Evolutionary conservation across 345 rosid species (phyloP).

Genomic region (Gossypium herbaceum): DNA sequence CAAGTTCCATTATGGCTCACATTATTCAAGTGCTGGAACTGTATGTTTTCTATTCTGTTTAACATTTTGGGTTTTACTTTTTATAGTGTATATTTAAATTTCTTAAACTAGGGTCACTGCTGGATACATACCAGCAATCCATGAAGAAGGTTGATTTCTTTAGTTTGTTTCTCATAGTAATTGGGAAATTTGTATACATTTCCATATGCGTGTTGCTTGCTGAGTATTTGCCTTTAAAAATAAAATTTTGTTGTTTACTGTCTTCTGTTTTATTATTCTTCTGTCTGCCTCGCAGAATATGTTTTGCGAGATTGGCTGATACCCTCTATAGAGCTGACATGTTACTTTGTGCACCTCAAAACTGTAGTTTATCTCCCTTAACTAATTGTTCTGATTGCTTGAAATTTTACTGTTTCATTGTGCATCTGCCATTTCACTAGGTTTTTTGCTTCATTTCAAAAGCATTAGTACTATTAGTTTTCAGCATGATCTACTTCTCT

Average conservation of each 20-base stretch:
- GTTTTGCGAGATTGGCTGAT: neutral
- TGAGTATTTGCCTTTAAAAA: neutral
- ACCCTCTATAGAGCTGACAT: neutral
- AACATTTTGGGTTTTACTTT: neutral
- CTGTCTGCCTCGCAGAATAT: neutral
- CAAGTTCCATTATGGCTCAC: conserved; percentile 96
- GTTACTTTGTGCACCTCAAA: neutral
- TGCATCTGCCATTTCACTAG: neutral
- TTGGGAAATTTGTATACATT: neutral
- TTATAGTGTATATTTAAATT: conserved; percentile 2
- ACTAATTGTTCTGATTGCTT: neutral
- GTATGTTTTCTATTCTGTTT: conserved; percentile 45
- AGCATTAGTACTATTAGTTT: neutral
- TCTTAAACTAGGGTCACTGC: conserved; percentile 3
- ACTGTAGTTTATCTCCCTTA: neutral
- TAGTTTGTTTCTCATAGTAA: neutral
- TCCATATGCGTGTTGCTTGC: neutral
- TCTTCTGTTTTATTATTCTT: conserved; percentile 6
- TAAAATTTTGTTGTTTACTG: neutral
- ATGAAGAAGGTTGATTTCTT: conserved; percentile 2
- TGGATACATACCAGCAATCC: conserved; percentile 3
- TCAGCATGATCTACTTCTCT: neutral
- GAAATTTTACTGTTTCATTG: neutral
- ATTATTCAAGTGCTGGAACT: conserved; percentile 96
- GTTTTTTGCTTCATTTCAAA: conserved; percentile 8